Percentiles rank a stretch among this genome's conserved stretches.
phyloP scores from a whole-genome alignment of 208 protist species.

The Sergeia podlipaevii region DNA sequence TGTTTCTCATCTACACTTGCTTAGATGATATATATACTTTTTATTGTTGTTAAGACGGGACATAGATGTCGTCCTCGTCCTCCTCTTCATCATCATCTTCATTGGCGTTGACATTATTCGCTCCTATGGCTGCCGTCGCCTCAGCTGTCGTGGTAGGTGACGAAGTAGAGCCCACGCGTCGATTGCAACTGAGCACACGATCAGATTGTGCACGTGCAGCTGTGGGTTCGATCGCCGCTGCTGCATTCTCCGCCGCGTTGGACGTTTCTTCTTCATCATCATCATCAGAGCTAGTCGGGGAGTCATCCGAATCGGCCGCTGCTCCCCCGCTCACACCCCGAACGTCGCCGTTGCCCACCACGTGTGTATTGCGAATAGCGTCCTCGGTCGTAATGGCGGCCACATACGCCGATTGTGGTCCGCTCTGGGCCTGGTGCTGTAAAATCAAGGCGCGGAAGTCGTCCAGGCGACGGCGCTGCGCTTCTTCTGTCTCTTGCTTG shows the following conservation, averaged over 20 bases:
- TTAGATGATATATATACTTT: too few relatives aligned
- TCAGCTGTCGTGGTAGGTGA: too few relatives aligned
- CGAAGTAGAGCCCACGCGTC: background rate
- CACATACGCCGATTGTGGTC: slow-evolving; percentile 17
- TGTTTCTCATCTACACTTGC: too few relatives aligned
- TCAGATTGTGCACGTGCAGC: background rate
- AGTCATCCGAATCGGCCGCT: slow-evolving; percentile 13
- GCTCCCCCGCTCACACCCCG: background rate
- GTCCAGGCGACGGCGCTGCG: slow-evolving; percentile 41
- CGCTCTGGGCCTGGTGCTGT: background rate
- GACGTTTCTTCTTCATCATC: slow-evolving; percentile 13
- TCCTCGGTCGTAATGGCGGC: slow-evolving; percentile 17
- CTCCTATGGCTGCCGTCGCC: too few relatives aligned
- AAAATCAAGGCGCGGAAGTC: slow-evolving; percentile 71
- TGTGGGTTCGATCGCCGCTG: background rate
- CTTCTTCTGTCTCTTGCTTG: slow-evolving; percentile 53
- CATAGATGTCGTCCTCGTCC: too few relatives aligned
- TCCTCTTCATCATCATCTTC: too few relatives aligned
- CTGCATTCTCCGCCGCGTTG: background rate
- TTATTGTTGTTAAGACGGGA: too few relatives aligned
- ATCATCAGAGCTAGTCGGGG: slow-evolving; percentile 21
- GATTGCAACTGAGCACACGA: background rate
- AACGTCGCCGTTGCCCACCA: background rate
- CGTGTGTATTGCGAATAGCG: background rate
- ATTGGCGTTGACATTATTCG: too few relatives aligned